Conservation (phyloP, 2,329 filamentous ascomycete genomes). For the Calonectria henricotiae region DNA sequence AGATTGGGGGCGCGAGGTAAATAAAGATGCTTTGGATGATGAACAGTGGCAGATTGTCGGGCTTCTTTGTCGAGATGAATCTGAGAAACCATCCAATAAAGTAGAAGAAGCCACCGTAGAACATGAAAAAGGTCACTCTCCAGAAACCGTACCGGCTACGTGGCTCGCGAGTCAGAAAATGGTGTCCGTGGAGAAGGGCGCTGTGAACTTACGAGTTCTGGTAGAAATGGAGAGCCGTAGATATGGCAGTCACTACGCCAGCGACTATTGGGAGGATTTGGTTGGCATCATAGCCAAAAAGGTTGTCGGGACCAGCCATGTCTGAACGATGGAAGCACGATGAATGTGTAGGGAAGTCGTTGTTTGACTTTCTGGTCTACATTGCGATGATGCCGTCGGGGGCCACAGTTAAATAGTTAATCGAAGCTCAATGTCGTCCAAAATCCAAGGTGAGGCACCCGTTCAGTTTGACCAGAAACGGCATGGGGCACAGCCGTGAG, state of each 20-base stretch:
- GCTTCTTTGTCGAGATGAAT: slow-evolving; percentile 42
- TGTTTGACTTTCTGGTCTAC: not conserved
- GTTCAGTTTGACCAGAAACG: too few species aligned
- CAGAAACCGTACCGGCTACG: slow-evolving; percentile 48
- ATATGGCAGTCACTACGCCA: slow-evolving; percentile 44
- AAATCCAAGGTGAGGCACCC: not conserved
- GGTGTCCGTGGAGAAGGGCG: not conserved
- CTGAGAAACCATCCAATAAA: slow-evolving; percentile 46
- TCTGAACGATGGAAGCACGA: not conserved
- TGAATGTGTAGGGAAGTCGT: not conserved
- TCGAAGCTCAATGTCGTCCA: not conserved
- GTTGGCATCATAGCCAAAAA: slow-evolving; percentile 51
- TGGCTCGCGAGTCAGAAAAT: not conserved
- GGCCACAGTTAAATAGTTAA: not conserved
- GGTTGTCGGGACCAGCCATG: slow-evolving; percentile 43
- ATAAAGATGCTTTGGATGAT: slow-evolving; percentile 51
- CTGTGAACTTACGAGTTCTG: slow-evolving; percentile 43
- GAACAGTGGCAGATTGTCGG: slow-evolving; percentile 46
- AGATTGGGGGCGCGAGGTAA: slow-evolving; percentile 49
- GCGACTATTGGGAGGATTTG: slow-evolving; percentile 46
- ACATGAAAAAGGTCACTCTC: slow-evolving; percentile 52
- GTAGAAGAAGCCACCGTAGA: slow-evolving; percentile 49
- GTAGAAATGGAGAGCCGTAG: slow-evolving; percentile 39
- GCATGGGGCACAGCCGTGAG: not conserved
- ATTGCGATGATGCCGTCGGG: not conserved